These are phyloP conservation scores for Lactifluus rugatus DNA, from an alignment of 768 basidiomycete genomes.

Conservation along the genomic window DNA sequence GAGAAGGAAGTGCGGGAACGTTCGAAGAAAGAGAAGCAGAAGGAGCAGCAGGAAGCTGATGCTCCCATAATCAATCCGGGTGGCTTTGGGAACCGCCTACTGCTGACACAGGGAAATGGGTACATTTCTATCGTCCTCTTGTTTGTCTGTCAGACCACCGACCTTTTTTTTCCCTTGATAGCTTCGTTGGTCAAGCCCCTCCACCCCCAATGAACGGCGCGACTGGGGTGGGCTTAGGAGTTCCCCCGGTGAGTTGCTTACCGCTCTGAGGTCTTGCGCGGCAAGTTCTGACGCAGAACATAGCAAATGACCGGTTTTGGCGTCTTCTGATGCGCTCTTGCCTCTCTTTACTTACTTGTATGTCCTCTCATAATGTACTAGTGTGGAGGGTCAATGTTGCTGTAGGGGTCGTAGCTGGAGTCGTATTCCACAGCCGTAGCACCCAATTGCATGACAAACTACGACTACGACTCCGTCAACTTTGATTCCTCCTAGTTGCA, in stretches of 20 bases:
- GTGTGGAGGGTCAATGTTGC: no score
- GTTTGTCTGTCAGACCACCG: not conserved
- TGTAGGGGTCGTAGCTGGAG: no score
- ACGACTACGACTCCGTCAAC: no score
- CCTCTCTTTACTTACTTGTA: not conserved
- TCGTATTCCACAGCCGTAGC: no score
- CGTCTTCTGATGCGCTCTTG: slow-evolving; percentile 10
- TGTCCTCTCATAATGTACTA: slow-evolving; percentile 1
- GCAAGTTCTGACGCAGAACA: not conserved
- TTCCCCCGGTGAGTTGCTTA: slow-evolving; percentile 45
- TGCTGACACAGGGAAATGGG: slow-evolving; percentile 71
- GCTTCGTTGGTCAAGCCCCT: slow-evolving; percentile 57
- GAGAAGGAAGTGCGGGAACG: slow-evolving; percentile 89
- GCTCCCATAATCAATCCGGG: slow-evolving; percentile 85
- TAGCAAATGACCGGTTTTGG: slow-evolving; percentile 22
- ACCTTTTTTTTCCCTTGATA: slow-evolving; percentile 23
- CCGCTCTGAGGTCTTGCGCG: not conserved
- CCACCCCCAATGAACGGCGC: slow-evolving; percentile 48
- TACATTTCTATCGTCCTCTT: slow-evolving; percentile 21
- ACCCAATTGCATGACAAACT: no score
- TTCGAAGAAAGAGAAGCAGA: slow-evolving; percentile 75
- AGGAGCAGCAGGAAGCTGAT: slow-evolving; percentile 83
- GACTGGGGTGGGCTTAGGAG: slow-evolving; percentile 38
- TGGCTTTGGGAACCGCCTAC: slow-evolving; percentile 44
- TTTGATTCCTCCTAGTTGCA: not conserved